Conservation (phyloP, 345 rosid species). For the Pelargonium nanum region DNA sequence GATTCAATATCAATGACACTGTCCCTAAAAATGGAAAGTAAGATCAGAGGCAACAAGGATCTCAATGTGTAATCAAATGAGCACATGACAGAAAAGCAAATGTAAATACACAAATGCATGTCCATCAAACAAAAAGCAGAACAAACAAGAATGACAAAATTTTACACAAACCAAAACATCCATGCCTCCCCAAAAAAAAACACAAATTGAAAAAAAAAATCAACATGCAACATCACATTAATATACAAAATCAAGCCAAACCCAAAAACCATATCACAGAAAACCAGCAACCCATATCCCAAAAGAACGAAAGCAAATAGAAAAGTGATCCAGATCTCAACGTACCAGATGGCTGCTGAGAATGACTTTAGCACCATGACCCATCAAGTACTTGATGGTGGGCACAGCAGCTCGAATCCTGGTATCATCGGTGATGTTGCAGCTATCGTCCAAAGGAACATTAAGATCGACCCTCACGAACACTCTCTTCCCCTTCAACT, state of each 20-base stretch:
- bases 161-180: background rate
- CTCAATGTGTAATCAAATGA: too few relatives aligned
- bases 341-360: constrained; percentile 91
- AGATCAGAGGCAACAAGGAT: too few relatives aligned
- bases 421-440: constrained; percentile 90
- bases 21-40: background rate
- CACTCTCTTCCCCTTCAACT: constrained; percentile 90
- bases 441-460: constrained; percentile 86
- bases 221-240: background rate
- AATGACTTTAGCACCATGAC: constrained; percentile 81
- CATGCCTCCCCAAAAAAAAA: background rate
- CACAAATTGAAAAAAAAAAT: background rate
- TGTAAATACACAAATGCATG: too few relatives aligned
- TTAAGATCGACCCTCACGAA: constrained; percentile 90
- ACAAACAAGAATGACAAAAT: background rate
- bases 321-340: background rate
- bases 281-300: background rate
- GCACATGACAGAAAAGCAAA: too few relatives aligned
- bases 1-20: background rate
- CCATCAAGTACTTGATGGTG: constrained; percentile 87
- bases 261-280: background rate
- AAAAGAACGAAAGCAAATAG: background rate
- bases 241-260: background rate
- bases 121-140: too few relatives aligned
- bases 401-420: constrained; percentile 90